phyloP scores from a whole-genome alignment of 371 early-diverging fungal genomes.

The Umbelopsis sp. region DNA sequence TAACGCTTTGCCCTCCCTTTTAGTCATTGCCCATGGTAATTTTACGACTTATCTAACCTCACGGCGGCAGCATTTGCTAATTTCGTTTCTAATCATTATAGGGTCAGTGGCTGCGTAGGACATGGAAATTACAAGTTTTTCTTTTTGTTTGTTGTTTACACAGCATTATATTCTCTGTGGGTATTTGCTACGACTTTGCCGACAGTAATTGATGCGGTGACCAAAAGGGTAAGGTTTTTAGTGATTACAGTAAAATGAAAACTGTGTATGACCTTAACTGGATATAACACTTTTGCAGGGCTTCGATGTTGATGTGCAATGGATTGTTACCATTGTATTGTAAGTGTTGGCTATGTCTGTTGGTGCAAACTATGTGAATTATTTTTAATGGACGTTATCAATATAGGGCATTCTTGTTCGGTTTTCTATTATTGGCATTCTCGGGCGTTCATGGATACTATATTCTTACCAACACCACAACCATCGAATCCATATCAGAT shows the following conservation, averaged over 20 bases:
- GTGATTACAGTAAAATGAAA: background rate
- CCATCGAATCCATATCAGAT: slow-evolving; percentile 56
- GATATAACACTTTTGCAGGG: slow-evolving; percentile 20
- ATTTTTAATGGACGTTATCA: background rate
- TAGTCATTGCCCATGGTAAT: slow-evolving; percentile 66
- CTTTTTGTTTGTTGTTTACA: slow-evolving; percentile 56
- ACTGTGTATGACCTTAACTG: background rate
- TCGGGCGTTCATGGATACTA: slow-evolving; percentile 52
- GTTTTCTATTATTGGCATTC: slow-evolving; percentile 49
- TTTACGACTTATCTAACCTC: background rate
- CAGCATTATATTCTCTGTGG: slow-evolving; percentile 51
- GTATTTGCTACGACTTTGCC: slow-evolving; percentile 45
- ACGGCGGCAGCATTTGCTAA: background rate
- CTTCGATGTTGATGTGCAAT: slow-evolving; percentile 41
- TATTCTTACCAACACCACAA: slow-evolving; percentile 57
- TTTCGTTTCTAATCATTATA: background rate
- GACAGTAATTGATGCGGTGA: slow-evolving; percentile 32
- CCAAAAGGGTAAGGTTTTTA: slow-evolving; percentile 37
- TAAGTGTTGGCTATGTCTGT: slow-evolving; percentile 24
- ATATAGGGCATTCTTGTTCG: slow-evolving; percentile 42
- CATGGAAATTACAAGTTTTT: slow-evolving; percentile 67
- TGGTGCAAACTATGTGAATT: background rate
- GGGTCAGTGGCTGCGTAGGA: slow-evolving; percentile 65
- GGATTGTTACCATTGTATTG: slow-evolving; percentile 44
- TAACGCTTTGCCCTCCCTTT: slow-evolving; percentile 3